Evolutionary conservation across 2,329 filamentous ascomycete species (phyloP), one percentile per base, ranked within the genome.

Genomic region (Arthrinium phaeospermum): DNA sequence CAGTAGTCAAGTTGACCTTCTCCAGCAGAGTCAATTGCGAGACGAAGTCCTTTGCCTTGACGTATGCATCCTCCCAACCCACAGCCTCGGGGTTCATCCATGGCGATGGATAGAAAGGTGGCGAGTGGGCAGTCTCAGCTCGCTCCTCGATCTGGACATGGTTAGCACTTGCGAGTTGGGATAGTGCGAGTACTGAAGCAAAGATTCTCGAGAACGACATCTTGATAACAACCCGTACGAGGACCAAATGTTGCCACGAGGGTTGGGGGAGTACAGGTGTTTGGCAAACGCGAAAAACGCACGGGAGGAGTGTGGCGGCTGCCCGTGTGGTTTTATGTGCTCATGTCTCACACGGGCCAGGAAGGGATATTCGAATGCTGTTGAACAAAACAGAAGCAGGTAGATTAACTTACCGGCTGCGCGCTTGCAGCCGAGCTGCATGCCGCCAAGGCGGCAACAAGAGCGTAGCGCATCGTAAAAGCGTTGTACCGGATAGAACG

Each of bases 1-100:
- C 96, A 0, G 95, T 98, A 3, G 96, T 98, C 75, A 99, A 82
- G 82, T 98, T 98, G 82, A 98, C 94, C 85, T 98, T 98, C 82
- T 98, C 95, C 14, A 91, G 80, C 47, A 98, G 86, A 0, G 94
- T 97, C 83, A 98, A 84, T 80, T 95, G 91, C 13, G 92, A 92
- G 67, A 98, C 94, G 78, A 98, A 96, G 3, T 87, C 89, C 76
- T 89, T 90, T 0, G 95, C 95, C 81, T 93, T 91, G 27, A 83
- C 84, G 77, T 97, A 95, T 51, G 94, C 94, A 8, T 90, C 88
- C 71, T 89, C 87, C 95, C 95, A 98, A 74, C 88, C 89, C 64
- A 89, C 85, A 14, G 93, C 93, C 7, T 89, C 81, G 24, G 93
- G 92, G 74, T 93, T 89, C 84, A 92, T 92, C 94, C 95, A 97